phyloP scores from a whole-genome alignment of 371 early-diverging fungal species.

The Dinochytrium kinnereticum region DNA sequence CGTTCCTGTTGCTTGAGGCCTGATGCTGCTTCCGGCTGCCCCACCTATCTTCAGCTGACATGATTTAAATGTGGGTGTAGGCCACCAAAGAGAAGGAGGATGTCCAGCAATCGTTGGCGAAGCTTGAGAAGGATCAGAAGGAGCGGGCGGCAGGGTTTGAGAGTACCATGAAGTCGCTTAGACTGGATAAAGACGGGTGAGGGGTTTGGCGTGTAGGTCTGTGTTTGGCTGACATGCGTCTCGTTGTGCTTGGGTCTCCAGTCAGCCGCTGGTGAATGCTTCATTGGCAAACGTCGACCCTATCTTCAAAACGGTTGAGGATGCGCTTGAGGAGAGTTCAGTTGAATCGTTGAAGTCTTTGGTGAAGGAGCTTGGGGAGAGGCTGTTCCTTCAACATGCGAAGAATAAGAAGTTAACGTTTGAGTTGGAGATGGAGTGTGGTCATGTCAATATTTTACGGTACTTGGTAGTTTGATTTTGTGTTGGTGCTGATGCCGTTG shows the following conservation, averaged over 20 bases:
- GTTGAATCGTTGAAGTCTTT: background rate
- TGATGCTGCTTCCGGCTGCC: background rate
- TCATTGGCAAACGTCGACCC: slow-evolving; percentile 19
- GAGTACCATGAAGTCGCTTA: slow-evolving; percentile 23
- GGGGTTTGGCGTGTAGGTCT: no score
- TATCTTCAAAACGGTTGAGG: slow-evolving; percentile 17
- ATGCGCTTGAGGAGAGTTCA: background rate
- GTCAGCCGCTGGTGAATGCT: no score
- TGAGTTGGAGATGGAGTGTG: slow-evolving; percentile 47
- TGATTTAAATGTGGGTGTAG: no score
- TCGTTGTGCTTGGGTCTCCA: no score
- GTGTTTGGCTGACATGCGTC: no score
- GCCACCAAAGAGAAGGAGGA: slow-evolving; percentile 35
- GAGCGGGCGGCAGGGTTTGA: slow-evolving; percentile 32
- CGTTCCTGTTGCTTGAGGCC: background rate
- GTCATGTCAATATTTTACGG: slow-evolving; percentile 45
- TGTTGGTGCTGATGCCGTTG: background rate
- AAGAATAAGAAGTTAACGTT: slow-evolving; percentile 41
- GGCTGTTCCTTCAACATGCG: slow-evolving; percentile 24
- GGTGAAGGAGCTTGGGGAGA: slow-evolving; percentile 27
- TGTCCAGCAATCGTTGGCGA: slow-evolving; percentile 26
- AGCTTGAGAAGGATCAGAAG: slow-evolving; percentile 27
- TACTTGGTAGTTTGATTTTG: background rate
- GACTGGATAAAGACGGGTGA: slow-evolving; percentile 19
- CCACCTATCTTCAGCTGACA: background rate